Percentiles rank a stretch among this genome's conserved stretches.
These are phyloP conservation scores for Zygosaccharomyces bailii DNA, from an alignment of 805 yeast genomes.

Conservation along the genomic window DNA sequence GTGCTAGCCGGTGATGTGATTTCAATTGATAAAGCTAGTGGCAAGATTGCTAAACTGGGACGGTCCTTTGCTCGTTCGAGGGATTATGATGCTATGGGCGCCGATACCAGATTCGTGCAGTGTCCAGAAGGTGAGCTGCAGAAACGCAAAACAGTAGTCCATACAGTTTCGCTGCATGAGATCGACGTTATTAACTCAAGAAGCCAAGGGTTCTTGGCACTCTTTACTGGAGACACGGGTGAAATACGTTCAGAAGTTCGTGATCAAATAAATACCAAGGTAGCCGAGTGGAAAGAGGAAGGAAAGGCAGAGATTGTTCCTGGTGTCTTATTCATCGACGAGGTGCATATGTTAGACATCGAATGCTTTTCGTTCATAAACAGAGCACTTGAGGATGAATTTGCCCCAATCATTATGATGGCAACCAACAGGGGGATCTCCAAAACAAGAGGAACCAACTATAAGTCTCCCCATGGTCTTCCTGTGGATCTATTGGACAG, in stretches of 20 bases:
- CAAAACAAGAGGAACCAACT: slow-evolving; percentile 89
- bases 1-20: slow-evolving; percentile 96
- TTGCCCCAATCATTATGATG: slow-evolving; percentile 96
- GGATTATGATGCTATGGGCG: slow-evolving; percentile 98
- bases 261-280: slow-evolving; percentile 93
- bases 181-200: slow-evolving; percentile 96
- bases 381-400: slow-evolving; percentile 93
- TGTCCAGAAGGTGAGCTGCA: slow-evolving; percentile 99
- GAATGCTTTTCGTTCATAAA: slow-evolving; percentile 94
- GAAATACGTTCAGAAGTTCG: slow-evolving; percentile 95
- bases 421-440: slow-evolving; percentile 97
- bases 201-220: slow-evolving; percentile 95
- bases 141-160: slow-evolving; percentile 91
- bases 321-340: slow-evolving; percentile 96
- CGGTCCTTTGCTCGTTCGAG: slow-evolving; percentile 94
- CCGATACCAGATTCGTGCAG: slow-evolving; percentile 95
- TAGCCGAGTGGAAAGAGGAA: slow-evolving; percentile 98
- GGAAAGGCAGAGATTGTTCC: slow-evolving; percentile 98
- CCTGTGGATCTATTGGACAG: slow-evolving; percentile 94
- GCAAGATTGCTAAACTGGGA: slow-evolving; percentile 90
- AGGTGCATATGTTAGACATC: slow-evolving; percentile 96
- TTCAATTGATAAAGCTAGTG: slow-evolving; percentile 91
- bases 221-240: slow-evolving; percentile 95
- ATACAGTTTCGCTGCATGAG: slow-evolving; percentile 96
- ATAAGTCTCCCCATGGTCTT: slow-evolving; percentile 95